Percentiles rank a stretch among this genome's conserved stretches.
These are phyloP conservation scores for Candida coleopterorum DNA, from an alignment of 805 yeast genomes.

Conservation along the genomic window DNA sequence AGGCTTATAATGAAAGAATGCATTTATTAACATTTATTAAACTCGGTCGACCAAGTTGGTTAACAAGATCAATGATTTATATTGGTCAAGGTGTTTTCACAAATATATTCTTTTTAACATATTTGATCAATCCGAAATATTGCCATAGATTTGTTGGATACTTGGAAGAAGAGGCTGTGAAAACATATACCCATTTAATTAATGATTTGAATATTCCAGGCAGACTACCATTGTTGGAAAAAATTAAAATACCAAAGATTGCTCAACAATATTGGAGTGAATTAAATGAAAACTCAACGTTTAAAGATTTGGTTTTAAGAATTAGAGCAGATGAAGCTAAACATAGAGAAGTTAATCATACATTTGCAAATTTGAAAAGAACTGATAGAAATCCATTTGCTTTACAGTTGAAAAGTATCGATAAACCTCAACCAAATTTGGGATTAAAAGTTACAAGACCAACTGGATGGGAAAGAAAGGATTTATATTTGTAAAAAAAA, in stretches of 20 bases:
- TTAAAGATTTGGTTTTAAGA: conserved; percentile 55
- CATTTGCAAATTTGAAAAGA: conserved; percentile 59
- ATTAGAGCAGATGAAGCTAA: conserved; percentile 76
- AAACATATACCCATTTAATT: conserved; percentile 58
- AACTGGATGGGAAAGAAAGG: conserved; percentile 40
- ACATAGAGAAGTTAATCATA: conserved; percentile 76
- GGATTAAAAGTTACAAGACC: conserved; percentile 29
- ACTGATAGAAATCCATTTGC: conserved; percentile 68
- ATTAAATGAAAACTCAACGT: conserved; percentile 45
- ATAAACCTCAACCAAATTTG: conserved; percentile 33
- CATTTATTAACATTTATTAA: conserved; percentile 66
- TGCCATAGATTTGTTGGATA: conserved; percentile 78
- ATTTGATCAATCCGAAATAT: conserved; percentile 54
- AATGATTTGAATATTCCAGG: conserved; percentile 49
- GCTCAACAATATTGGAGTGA: conserved; percentile 62
- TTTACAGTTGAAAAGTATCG: conserved; percentile 31
- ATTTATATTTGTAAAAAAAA: conserved; percentile 25
- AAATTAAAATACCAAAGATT: conserved; percentile 48
- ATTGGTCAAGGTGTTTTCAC: conserved; percentile 70
- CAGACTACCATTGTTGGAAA: conserved; percentile 44
- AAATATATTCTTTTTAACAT: conserved; percentile 57
- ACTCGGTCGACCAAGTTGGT: conserved; percentile 57
- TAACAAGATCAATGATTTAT: conserved; percentile 50
- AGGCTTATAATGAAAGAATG: conserved; percentile 77
- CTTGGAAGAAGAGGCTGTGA: conserved; percentile 71